Percentiles rank a stretch among this genome's conserved stretches.
These are phyloP conservation scores for Pisolithus microcarpus DNA, from an alignment of 768 basidiomycete genomes.

Conservation along the genomic window DNA sequence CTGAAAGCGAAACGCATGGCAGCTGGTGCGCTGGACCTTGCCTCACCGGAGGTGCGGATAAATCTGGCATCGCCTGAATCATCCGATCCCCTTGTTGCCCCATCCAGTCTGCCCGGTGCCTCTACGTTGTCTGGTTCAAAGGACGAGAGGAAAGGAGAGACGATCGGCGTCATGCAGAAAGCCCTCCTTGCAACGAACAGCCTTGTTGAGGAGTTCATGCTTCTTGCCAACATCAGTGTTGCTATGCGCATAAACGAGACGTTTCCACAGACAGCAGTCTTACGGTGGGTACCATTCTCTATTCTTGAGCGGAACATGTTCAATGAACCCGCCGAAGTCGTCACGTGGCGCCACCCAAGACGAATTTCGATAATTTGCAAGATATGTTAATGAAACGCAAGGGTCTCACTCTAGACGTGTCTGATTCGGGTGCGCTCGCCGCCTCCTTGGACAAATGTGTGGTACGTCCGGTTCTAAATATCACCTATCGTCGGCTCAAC, in stretches of 20 bases:
- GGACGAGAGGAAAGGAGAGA: background rate
- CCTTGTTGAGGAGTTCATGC: constrained; percentile 98
- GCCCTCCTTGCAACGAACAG: constrained; percentile 89
- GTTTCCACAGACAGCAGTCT: constrained; percentile 92
- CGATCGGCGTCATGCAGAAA: constrained; percentile 93
- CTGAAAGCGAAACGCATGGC: constrained; percentile 82
- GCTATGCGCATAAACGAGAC: constrained; percentile 87
- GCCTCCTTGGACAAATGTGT: constrained; percentile 81
- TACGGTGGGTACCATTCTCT: constrained; percentile 45
- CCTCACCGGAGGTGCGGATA: constrained; percentile 97
- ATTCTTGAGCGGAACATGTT: background rate
- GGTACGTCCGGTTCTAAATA: constrained; percentile 36
- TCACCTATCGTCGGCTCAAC: background rate
- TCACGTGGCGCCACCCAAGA: constrained; percentile 83
- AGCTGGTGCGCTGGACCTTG: constrained; percentile 95
- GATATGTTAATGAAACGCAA: constrained; percentile 85
- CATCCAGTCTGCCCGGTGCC: background rate
- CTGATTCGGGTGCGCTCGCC: constrained; percentile 85
- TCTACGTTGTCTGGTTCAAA: background rate
- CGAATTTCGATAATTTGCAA: constrained; percentile 93
- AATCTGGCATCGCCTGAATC: constrained; percentile 90
- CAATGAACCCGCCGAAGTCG: constrained; percentile 41
- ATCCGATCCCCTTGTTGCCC: constrained; percentile 56
- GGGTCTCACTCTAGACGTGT: constrained; percentile 79
- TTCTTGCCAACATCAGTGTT: constrained; percentile 93